Base-by-base conservation (phyloP, 1,139 yeast genomes). In the Pichia sp. region DNA sequence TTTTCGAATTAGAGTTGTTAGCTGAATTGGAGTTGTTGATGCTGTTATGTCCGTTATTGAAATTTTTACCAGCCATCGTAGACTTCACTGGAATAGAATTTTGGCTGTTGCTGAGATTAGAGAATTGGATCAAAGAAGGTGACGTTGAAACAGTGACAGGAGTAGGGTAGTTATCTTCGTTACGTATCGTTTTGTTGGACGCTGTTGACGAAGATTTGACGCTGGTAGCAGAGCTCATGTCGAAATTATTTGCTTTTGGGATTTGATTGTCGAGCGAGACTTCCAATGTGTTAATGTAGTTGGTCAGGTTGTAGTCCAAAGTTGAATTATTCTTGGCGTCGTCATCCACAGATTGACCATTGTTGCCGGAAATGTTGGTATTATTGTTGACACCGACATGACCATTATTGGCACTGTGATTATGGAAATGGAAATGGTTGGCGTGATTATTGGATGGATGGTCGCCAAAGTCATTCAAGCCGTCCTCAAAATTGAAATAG, bases 261-360 rank as follows among this genome's bases (percentile, higher is more conserved):
- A 57, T 59, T 45, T 56, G 61, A 2, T 61, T 64, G 43, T 66
- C 66, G 42, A 68, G 52, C 1, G 70, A 63, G 5, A 61, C 61
- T 51, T 68, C 70, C 51, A 68, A 49, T 1, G 69, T 65, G 50
- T 62, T 66, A 45, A 68, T 68, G 51, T 68, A 68, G 46, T 61
- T 64, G 15, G 65, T 59, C 31, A 67, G 53, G 49, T 60, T 59
- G 50, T 62, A 62, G 45, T 61, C 63, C 6, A 60, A 16, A 36
- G 13, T 32, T 58, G 53, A 26, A 36, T 51, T 40, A 49, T 16
- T n/a, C 7, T 34, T 46, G 40, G 13, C 45, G n/a, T 45, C 40
- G 23, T 49, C 51, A 40, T 40, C 45, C 23, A 11, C 16, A 19
- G 51, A 13, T 32, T 32, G 36, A 23, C 26, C 26, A 23, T 23